A percentile compares a stretch with the other conserved stretches of the same genome.
Evolutionary conservation across 1,139 yeast species (phyloP).

Genomic region (Magnusiomyces sp.): DNA sequence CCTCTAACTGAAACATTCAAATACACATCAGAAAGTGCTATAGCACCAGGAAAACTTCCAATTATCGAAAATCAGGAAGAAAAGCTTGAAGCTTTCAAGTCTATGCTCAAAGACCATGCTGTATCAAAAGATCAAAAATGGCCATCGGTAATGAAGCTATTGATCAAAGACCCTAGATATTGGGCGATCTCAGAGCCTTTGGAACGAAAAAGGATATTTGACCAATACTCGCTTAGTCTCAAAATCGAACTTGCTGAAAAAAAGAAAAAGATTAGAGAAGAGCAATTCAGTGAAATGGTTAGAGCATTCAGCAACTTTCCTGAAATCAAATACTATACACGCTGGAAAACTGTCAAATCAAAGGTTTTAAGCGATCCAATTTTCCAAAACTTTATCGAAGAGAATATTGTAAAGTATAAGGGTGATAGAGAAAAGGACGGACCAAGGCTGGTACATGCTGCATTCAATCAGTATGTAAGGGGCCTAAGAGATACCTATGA

Average conservation of each 20-base stretch:
- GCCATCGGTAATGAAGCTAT: constrained; percentile 51
- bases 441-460: constrained; percentile 22
- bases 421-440: constrained; percentile 16
- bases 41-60: constrained; percentile 11
- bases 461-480: constrained; percentile 44
- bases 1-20: constrained; percentile 8
- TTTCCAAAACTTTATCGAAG: constrained; percentile 31
- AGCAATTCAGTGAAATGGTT: constrained; percentile 47
- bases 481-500: constrained; percentile 38
- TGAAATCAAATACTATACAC: constrained; percentile 47
- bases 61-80: constrained; percentile 24
- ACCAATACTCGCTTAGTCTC: constrained; percentile 49
- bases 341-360: constrained; percentile 55
- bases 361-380: constrained; percentile 50
- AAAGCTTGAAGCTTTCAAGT: constrained; percentile 42
- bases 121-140: constrained; percentile 29
- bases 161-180: constrained; percentile 54
- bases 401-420: too few relatives aligned
- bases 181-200: constrained; percentile 62
- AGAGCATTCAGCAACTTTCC: constrained; percentile 39
- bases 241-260: constrained; percentile 40
- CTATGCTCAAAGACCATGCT: constrained; percentile 39
- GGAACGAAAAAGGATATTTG: constrained; percentile 54
- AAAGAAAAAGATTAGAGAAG: constrained; percentile 40
- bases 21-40: constrained; percentile 10